Base-by-base conservation (phyloP, 2,329 filamentous ascomycete genomes). In the Penicillium aurantiogriseum region DNA sequence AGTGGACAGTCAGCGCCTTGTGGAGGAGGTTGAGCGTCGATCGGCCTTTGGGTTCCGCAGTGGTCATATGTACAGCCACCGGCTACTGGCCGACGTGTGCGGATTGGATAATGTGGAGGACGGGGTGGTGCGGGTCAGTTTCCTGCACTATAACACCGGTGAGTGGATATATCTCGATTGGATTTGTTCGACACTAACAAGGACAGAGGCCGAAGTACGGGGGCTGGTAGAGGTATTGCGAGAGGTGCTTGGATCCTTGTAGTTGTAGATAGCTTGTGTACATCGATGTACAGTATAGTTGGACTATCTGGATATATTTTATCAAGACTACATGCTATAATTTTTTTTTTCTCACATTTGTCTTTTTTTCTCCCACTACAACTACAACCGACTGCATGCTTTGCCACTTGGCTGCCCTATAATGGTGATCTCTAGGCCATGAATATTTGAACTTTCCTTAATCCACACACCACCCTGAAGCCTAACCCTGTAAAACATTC, bases 61-160 rank as follows among this genome's bases (percentile, higher is more conserved):
- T 81, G 88, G 88, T 0, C 79, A 83, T 44, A 90, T 91, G 65
- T 91, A 91, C 71, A 86, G 83, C 13, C 83, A 88, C 64, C 76
- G 88, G 17, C 68, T 90, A 61, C 77, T 83, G 13, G 76, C 83
- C 57, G 83, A 88, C 2, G 75, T 89, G 0, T 68, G 90, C 38
- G 79, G 79, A 0, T 72, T 89, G 49, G 80, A 77, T 0, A 77
- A 81, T 29, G 78, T 86, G 54, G 77, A 81, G 9, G 81, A 89
- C 63, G 88, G 87, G 0, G 83, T 90, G 9, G 80, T 88, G 5
- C 80, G 88, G 61, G 85, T 90, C n/a, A 89, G 86, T 65, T 79
- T 90, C 78, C 81, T 88, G 54, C 88, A 90, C 72, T 91, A 91
- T 68, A 91, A 91, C 65, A 89, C 86, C 3, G 68, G 83, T 85